A percentile compares a stretch with the other conserved stretches of the same genome.
phyloP scores from a whole-genome alignment of 257 asterid genomes.

The Fraxinus americana region DNA sequence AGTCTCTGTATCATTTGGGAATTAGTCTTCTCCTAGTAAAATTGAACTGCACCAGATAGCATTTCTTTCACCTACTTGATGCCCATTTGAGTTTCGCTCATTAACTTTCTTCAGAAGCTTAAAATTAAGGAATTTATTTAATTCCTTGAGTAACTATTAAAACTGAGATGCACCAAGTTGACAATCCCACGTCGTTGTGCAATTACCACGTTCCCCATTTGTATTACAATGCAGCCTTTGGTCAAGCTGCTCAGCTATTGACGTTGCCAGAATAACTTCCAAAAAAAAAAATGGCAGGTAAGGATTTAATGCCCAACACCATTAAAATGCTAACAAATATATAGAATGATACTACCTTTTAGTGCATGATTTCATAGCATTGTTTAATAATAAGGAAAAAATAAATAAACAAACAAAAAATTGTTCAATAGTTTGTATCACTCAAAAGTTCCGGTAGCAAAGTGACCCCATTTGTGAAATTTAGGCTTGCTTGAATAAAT shows the following conservation, averaged over 20 bases:
- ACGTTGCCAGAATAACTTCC: background rate
- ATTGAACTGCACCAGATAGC: background rate
- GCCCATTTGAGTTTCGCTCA: background rate
- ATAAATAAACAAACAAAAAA: background rate
- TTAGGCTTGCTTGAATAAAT: background rate
- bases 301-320: background rate
- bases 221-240: background rate
- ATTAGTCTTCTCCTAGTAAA: too few species aligned
- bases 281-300: background rate
- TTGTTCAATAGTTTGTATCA: background rate
- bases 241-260: background rate
- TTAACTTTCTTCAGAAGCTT: background rate
- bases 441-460: background rate
- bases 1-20: too few species aligned
- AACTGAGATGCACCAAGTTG: background rate
- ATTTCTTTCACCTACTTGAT: background rate
- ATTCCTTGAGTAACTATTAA: background rate
- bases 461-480: background rate
- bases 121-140: background rate
- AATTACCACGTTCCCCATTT: too few species aligned
- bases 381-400: background rate
- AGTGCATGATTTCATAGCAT: background rate
- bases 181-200: background rate
- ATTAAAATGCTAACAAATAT: conserved; percentile 4
- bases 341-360: background rate